Percentiles rank a stretch among this genome's conserved stretches.
These are phyloP conservation scores for Lactifluus hygrophoroides DNA, from an alignment of 768 basidiomycete species.

Conservation along the genomic window DNA sequence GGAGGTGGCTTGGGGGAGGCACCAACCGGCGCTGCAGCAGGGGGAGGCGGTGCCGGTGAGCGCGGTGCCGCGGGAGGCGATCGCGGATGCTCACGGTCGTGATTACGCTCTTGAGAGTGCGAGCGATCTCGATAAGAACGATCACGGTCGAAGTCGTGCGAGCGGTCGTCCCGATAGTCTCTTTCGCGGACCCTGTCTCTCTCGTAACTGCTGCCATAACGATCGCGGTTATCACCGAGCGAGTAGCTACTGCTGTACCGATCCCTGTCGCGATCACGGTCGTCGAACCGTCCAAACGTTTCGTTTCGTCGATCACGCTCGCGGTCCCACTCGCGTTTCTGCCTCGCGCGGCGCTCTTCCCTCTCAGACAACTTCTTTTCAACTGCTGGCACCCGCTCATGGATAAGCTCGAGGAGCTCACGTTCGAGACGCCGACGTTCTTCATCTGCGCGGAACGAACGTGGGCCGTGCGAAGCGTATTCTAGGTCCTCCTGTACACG, in stretches of 20 bases:
- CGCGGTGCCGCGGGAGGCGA: slow-evolving; percentile 32
- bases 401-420: slow-evolving; percentile 76
- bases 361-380: slow-evolving; percentile 75
- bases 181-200: slow-evolving; percentile 33
- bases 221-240: slow-evolving; percentile 28
- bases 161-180: slow-evolving; percentile 31
- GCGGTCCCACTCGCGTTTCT: slow-evolving; percentile 68
- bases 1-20: slow-evolving; percentile 37
- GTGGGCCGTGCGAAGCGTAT: slow-evolving; percentile 69
- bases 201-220: slow-evolving; percentile 33
- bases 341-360: slow-evolving; percentile 66
- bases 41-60: slow-evolving; percentile 40
- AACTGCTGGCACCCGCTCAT: slow-evolving; percentile 85
- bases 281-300: slow-evolving; percentile 60
- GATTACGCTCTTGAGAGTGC: slow-evolving; percentile 22
- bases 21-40: slow-evolving; percentile 39
- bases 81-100: slow-evolving; percentile 28
- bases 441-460: slow-evolving; percentile 66
- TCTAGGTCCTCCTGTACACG: slow-evolving; percentile 89
- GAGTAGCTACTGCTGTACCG: slow-evolving; percentile 26
- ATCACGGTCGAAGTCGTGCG: slow-evolving; percentile 37
- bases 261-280: slow-evolving; percentile 31
- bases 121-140: slow-evolving; percentile 27
- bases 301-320: slow-evolving; percentile 84
- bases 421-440: slow-evolving; percentile 82